Conservation (phyloP, 371 early-diverging fungal genomes). For the Cokeromyces recurvatus region DNA sequence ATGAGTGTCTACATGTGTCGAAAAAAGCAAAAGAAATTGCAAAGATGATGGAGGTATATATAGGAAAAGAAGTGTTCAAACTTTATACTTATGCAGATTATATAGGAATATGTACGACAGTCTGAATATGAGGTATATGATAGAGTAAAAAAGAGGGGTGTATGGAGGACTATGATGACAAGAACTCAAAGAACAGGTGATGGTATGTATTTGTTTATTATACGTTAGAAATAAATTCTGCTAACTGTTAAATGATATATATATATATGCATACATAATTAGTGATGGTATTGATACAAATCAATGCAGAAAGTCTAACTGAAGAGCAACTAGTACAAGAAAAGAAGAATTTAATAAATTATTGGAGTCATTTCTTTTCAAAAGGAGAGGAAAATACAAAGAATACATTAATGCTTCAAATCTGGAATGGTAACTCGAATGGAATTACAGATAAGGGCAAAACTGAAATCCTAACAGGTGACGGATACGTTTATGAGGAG, state of each 20-base stretch:
- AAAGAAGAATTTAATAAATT: constrained; percentile 20
- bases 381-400: constrained; percentile 28
- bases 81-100: background rate
- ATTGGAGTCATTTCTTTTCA: constrained; percentile 34
- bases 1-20: constrained; percentile 50
- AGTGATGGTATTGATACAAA: constrained; percentile 66
- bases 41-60: constrained; percentile 33
- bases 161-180: constrained; percentile 64
- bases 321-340: constrained; percentile 32
- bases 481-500: constrained; percentile 53
- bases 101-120: constrained; percentile 40
- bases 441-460: constrained; percentile 45
- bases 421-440: constrained; percentile 40
- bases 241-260: constrained; percentile 46
- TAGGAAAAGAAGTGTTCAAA: background rate
- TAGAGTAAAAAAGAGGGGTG: constrained; percentile 53
- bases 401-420: constrained; percentile 47
- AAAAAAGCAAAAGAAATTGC: constrained; percentile 53
- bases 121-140: constrained; percentile 57
- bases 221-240: constrained; percentile 26
- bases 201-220: constrained; percentile 1
- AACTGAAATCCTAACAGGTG: constrained; percentile 45
- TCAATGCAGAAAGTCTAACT: constrained; percentile 42
- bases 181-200: constrained; percentile 55
- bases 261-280: too few relatives aligned